Evolutionary conservation across 2,329 filamentous ascomycete genomes (phyloP).

Genomic region (Aspergillus carbonarius): DNA sequence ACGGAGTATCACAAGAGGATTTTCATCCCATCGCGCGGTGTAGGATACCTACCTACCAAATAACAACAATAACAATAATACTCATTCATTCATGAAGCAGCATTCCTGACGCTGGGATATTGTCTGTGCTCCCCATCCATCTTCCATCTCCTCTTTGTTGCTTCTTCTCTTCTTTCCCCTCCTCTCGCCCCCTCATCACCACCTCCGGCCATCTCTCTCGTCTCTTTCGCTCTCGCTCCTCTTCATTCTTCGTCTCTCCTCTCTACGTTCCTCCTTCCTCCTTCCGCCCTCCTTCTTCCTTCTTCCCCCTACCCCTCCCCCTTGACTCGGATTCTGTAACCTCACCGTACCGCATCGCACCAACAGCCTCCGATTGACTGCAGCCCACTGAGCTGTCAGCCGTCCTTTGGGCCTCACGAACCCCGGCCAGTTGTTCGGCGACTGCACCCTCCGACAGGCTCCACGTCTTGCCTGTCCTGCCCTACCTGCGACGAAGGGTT

Average conservation of each 20-base stretch:
- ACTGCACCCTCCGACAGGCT: conserved; percentile 19
- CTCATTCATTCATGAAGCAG: background rate
- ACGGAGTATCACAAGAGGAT: conserved; percentile 6
- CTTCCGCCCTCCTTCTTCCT: conserved; percentile 8
- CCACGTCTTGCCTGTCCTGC: conserved; percentile 23
- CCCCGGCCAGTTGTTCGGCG: conserved; percentile 17
- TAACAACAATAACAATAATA: background rate
- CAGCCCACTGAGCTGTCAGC: conserved; percentile 21
- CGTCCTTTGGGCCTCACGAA: conserved; percentile 15
- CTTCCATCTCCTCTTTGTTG: background rate
- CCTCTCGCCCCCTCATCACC: background rate
- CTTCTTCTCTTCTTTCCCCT: conserved; percentile 7
- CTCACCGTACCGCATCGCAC: conserved; percentile 21
- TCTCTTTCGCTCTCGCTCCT: conserved; percentile 1
- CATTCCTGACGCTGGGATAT: background rate
- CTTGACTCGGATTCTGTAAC: conserved; percentile 16
- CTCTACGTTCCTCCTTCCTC: conserved; percentile 1
- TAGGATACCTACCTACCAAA: background rate
- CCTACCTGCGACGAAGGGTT: conserved; percentile 16
- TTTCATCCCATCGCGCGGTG: conserved; percentile 1
- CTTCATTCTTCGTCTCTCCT: conserved; percentile 3
- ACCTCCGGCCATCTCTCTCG: conserved; percentile 3
- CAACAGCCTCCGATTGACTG: conserved; percentile 29
- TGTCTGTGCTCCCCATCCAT: background rate
- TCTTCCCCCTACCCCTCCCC: conserved; percentile 8